These are phyloP conservation scores for Candida glucosophila DNA, from an alignment of 1,139 yeast species.

Conservation along the genomic window DNA sequence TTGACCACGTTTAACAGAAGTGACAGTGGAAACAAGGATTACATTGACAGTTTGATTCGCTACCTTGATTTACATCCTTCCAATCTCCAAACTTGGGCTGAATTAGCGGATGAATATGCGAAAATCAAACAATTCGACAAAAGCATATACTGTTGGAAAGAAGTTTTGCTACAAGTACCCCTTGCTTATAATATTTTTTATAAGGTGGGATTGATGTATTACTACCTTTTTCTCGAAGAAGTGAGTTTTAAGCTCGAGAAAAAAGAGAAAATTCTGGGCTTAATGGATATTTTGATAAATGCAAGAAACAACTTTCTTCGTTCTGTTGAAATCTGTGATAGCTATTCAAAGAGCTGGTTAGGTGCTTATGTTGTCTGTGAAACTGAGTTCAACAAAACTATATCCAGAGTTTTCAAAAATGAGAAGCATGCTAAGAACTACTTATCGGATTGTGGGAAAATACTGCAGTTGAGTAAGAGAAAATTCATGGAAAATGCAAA, in stretches of 20 bases:
- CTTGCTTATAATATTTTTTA: slow-evolving; percentile 66
- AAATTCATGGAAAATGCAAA: no score
- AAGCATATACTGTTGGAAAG: slow-evolving; percentile 61
- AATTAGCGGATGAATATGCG: slow-evolving; percentile 56
- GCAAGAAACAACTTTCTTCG: slow-evolving; percentile 53
- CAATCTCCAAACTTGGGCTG: slow-evolving; percentile 73
- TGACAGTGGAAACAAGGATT: slow-evolving; percentile 18
- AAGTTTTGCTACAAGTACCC: slow-evolving; percentile 60
- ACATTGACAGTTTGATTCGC: slow-evolving; percentile 40
- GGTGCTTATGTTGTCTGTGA: slow-evolving; percentile 44
- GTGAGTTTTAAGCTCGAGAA: slow-evolving; percentile 9
- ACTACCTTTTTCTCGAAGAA: slow-evolving; percentile 14
- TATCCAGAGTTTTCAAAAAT: no score
- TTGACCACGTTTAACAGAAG: slow-evolving; percentile 24
- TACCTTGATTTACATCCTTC: slow-evolving; percentile 54
- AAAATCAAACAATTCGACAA: slow-evolving; percentile 56
- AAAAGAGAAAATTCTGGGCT: slow-evolving; percentile 18
- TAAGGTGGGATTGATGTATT: slow-evolving; percentile 38
- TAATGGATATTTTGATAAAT: slow-evolving; percentile 18
- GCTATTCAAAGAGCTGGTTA: slow-evolving; percentile 66
- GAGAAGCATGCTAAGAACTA: no score
- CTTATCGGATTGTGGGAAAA: no score
- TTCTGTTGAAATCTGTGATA: slow-evolving; percentile 67
- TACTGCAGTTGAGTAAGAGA: no score
- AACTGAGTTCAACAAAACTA: slow-evolving; percentile 13